Evolutionary conservation across 352 stramenopile genomes (phyloP), one percentile per base, ranked within the genome.

Genomic region (Globisporangium cylindrosporum): DNA sequence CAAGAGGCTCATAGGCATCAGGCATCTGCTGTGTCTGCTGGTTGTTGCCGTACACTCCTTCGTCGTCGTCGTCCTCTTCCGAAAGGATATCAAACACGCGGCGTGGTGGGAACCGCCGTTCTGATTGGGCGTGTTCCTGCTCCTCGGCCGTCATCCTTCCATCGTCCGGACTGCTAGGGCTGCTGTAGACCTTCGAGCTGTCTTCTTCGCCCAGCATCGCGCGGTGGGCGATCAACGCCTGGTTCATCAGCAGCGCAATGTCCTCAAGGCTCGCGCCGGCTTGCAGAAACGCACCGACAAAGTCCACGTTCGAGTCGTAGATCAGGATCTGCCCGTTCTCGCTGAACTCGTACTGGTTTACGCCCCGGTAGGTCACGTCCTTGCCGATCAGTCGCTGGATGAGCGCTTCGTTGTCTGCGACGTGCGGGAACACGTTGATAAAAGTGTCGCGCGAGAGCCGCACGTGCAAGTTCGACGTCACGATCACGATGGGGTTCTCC

Each of bases 281-380:
- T 24, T 68, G 48, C 5, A 82, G 43, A 43, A 89, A 68, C 0
- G 79, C 81, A 38, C 79, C 77, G 3, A 88, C 75, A 48, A 91
- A 88, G 43, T 79, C 80, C 9, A 89, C 83, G 38, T 90, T 73
- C 5, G 78, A 76, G 64, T 90, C 79, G 70, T 89, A 92, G 56
- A 79, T 46, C 14, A 77, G 22, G 64, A 91, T 79, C 36, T 76
- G 77, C 6, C 74, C 79, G 4, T 81, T 62, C 1, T 70, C 20
- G 7, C 72, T 75, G 57, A 89, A 92, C 24, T 86, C 66, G 64
- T 89, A 82, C 29, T 73, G 74, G 65, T 89, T 92, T 27, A 84
- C 64, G 14, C 75, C 74, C 1, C 69, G 67, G 51, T 90, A 90
- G 10, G 73, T 73, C 27, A 92, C 71, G 18, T 85, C 67, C 15